Base-by-base conservation (phyloP, 352 stramenopile species). In the Phytophthora constricta region DNA sequence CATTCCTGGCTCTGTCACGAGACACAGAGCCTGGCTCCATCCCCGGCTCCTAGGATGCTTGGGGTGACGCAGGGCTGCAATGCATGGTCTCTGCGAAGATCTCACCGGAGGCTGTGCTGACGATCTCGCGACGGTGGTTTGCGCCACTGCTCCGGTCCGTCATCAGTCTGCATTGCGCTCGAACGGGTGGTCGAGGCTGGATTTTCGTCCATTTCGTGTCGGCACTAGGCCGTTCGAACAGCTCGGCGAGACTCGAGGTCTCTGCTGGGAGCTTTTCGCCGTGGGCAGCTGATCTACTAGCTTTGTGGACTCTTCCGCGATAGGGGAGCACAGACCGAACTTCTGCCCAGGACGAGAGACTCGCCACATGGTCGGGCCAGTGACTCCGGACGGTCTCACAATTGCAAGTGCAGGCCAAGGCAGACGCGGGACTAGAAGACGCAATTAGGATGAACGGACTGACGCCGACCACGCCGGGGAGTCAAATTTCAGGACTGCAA, bases 361-460 rank as follows among this genome's bases (percentile, higher is more conserved):
- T 45, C 19, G 27, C 41, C 23, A 55, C 10, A 52, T 47, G 13
- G 10, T 17, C 19, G 33, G 34, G 43, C 37, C 39, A 49, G 55
- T 60, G 42, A 17, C 41, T 39, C 27, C 19, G 42, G 28, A 25
- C 5, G 33, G 34, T 27, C 46, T 58, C 66, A 74, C 55, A 64
- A 70, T 41, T 27, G 11, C 63, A 74, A 62, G 48, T 63, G 27
- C 66, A 23, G 45, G 46, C 3, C 47, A 41, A 47, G 19, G 20
- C 22, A 37, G 16, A 64, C 45, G 51, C 10, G 13, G 34, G 14
- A 19, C 19, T 14, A n/a, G 28, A 43, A 47, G 22, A 62, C n/a
- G n/a, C n/a, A n/a, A n/a, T n/a, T n/a, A 37, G 5, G 11, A 74
- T 70, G 65, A 74, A 53, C 19, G 65, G 48, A 22, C 47, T 70